phyloP scores from a whole-genome alignment of 1,284 basidiomycete genomes.

The Volvariella surrecta region DNA sequence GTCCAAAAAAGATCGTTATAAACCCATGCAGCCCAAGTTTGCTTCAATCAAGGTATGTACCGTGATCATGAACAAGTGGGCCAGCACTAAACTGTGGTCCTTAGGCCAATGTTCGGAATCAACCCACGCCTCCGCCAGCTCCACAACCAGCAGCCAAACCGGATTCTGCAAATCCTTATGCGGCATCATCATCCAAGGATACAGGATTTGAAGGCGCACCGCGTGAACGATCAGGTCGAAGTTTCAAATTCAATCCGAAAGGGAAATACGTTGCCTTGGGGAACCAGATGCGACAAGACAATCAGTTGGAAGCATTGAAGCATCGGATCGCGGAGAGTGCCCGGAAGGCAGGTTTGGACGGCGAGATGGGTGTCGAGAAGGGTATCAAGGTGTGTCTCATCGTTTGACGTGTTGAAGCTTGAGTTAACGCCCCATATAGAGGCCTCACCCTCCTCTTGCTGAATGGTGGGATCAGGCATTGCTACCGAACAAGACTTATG shows the following conservation, averaged over 20 bases:
- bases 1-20: conserved; percentile 84
- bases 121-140: conserved; percentile 54
- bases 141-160: conserved; percentile 43
- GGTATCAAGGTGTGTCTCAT: conserved; percentile 55
- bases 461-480: conserved; percentile 98
- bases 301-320: conserved; percentile 86
- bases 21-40: conserved; percentile 96
- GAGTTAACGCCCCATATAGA: conserved; percentile 30
- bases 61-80: neutral
- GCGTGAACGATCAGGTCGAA: conserved; percentile 60
- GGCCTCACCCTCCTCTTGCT: conserved; percentile 78
- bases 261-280: conserved; percentile 86
- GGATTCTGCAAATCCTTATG: conserved; percentile 65
- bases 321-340: conserved; percentile 89
- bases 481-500: conserved; percentile 75
- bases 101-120: conserved; percentile 67
- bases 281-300: conserved; percentile 79
- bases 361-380: conserved; percentile 91
- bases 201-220: conserved; percentile 63
- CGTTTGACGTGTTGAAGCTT: neutral
- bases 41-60: conserved; percentile 76
- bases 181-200: conserved; percentile 39
- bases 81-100: neutral
- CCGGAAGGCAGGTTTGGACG: conserved; percentile 87
- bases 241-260: conserved; percentile 81